Evolutionary conservation across 2,329 filamentous ascomycete genomes (phyloP), one percentile per base, ranked within the genome.

Genomic region (Aspergillus chevalieri): DNA sequence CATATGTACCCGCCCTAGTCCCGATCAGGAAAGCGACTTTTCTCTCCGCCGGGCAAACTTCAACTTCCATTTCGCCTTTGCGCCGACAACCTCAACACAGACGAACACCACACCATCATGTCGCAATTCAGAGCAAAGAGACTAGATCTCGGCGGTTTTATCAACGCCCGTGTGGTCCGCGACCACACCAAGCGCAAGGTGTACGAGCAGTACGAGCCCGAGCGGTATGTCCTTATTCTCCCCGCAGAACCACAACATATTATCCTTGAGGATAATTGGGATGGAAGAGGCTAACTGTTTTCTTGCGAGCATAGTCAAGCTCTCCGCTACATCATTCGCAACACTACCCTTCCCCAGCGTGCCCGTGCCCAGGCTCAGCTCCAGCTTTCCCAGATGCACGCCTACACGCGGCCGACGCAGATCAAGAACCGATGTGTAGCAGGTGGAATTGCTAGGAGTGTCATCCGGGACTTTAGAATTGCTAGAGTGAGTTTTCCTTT

Each of bases 141-240:
- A 78, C 84, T 96, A 60, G 90, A 97, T 62, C 75, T 97, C 59
- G 85, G 87, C 68, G 89, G 89, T 68, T 95, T 87, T 66, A 72
- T 94, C 74, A 96, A 96, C 66, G 82, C 86, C 68, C 85, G 86
- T 59, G 81, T 88, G 58, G 86, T 98, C 67, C 89, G 93, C 63
- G 93, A 98, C 72, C 89, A 97, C 75, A 91, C 90, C 48, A 98
- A 97, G 82, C 87, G 93, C 64, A 92, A 94, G 75, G 88, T 90
- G 51, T 96, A 91, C 65, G 87, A 86, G 66, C 79, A 89, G 67
- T 77, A 86, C 66, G 93, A 98, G 76, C 83, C 90, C 4, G 87
- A 96, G 74, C 86, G 92, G 91, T 94, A 77, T 43, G 17, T 17
- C 17, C 17, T 17, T 17, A 17, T 17, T 17, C 17, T 17, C 17